phyloP scores from a whole-genome alignment of 1,139 yeast species.

The Arxiozyma telluris region DNA sequence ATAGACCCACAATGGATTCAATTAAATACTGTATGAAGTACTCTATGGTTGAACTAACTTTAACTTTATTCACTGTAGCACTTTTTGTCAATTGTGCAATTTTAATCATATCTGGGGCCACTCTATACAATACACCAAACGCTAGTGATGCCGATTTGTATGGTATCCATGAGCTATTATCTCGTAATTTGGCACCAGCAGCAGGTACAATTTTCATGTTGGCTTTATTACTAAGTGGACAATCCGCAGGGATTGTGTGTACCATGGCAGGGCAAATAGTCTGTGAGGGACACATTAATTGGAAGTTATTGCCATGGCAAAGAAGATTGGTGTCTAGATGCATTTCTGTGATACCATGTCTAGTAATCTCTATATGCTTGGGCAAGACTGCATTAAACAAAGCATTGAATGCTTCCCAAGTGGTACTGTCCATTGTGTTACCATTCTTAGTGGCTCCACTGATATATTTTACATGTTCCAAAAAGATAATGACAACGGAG shows the following conservation, averaged over 20 bases:
- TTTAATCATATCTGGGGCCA: slow-evolving; percentile 65
- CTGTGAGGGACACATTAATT: slow-evolving; percentile 70
- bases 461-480: slow-evolving; percentile 61
- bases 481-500: slow-evolving; percentile 51
- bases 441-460: slow-evolving; percentile 74
- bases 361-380: slow-evolving; percentile 43
- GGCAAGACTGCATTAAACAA: slow-evolving; percentile 56
- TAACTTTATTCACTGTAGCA: slow-evolving; percentile 67
- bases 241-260: slow-evolving; percentile 78
- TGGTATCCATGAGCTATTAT: slow-evolving; percentile 54
- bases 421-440: slow-evolving; percentile 58
- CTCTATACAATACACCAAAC: slow-evolving; percentile 55
- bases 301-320: slow-evolving; percentile 71
- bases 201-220: slow-evolving; percentile 74
- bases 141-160: slow-evolving; percentile 69
- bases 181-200: slow-evolving; percentile 51
- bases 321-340: slow-evolving; percentile 63
- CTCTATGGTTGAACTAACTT: slow-evolving; percentile 53
- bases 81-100: slow-evolving; percentile 74
- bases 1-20: slow-evolving; percentile 57
- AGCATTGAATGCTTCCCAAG: slow-evolving; percentile 70
- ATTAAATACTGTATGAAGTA: slow-evolving; percentile 58
- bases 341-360: slow-evolving; percentile 65
- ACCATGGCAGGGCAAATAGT: slow-evolving; percentile 85
- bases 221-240: slow-evolving; percentile 68